phyloP scores from a whole-genome alignment of 139 green algal genomes.

The Haematococcus lacustris region DNA sequence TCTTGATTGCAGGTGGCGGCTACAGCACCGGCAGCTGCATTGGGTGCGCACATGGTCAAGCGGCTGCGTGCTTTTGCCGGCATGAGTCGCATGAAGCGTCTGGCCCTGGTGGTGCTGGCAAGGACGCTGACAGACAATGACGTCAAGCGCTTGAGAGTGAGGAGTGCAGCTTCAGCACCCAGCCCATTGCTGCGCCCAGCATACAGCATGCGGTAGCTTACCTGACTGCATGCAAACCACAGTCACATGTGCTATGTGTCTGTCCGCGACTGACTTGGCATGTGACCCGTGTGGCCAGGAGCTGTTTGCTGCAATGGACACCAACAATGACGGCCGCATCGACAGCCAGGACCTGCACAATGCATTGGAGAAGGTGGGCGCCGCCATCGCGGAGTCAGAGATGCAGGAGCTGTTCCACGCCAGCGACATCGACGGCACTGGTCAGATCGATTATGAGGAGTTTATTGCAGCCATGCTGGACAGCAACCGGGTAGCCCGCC shows the following conservation, averaged over 20 bases:
- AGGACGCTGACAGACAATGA: slow-evolving; percentile 52
- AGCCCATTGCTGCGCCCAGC: too few species aligned
- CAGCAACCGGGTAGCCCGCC: slow-evolving; percentile 28
- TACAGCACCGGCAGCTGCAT: slow-evolving; percentile 38
- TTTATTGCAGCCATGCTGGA: slow-evolving; percentile 58
- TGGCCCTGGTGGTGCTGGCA: slow-evolving; percentile 53
- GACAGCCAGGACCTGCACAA: slow-evolving; percentile 45
- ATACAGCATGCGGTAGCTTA: too few species aligned
- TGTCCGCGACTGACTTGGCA: too few species aligned
- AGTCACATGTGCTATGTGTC: too few species aligned
- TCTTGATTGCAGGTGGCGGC: too few species aligned
- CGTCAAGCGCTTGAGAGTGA: slow-evolving; percentile 46
- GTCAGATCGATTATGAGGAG: slow-evolving; percentile 60
- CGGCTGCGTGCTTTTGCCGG: slow-evolving; percentile 48
- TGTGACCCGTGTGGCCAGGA: slow-evolving; percentile 30
- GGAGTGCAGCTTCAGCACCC: too few species aligned
- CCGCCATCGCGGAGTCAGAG: slow-evolving; percentile 45
- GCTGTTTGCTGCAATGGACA: slow-evolving; percentile 51
- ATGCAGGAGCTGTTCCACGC: slow-evolving; percentile 45
- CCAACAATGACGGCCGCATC: slow-evolving; percentile 51
- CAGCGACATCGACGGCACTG: slow-evolving; percentile 41
- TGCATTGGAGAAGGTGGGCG: slow-evolving; percentile 42
- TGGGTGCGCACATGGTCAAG: slow-evolving; percentile 52
- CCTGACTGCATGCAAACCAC: too few species aligned
- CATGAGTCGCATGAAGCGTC: slow-evolving; percentile 55